A percentile compares a stretch with the other conserved stretches of the same genome.
Evolutionary conservation across 2,329 filamentous ascomycete genomes (phyloP).

Genomic region (Albifimbria verrucaria): DNA sequence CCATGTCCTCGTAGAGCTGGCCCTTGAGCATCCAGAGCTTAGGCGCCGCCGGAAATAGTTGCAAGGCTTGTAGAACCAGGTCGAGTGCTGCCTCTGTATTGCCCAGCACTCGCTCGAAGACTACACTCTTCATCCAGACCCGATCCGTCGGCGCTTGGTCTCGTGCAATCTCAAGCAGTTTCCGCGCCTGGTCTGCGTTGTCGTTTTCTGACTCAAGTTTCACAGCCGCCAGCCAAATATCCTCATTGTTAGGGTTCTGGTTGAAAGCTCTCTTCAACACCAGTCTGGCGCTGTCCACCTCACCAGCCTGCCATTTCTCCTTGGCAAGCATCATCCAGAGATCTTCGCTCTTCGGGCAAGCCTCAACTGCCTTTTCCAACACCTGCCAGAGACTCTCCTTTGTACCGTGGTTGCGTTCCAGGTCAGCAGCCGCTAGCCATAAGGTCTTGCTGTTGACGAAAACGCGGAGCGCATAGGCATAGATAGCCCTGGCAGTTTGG

Average conservation of each 20-base stretch:
- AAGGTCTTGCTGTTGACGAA: constrained; percentile 85
- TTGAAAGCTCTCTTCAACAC: constrained; percentile 89
- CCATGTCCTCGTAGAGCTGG: constrained; percentile 87
- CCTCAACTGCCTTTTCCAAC: constrained; percentile 89
- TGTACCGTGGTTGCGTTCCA: constrained; percentile 85
- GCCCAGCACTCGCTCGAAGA: constrained; percentile 83
- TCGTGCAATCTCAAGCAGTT: constrained; percentile 77
- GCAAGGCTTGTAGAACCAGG: constrained; percentile 80
- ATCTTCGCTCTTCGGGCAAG: constrained; percentile 85
- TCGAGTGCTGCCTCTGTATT: constrained; percentile 79
- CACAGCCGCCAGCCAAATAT: constrained; percentile 95
- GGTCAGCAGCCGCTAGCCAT: constrained; percentile 86
- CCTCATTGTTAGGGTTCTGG: constrained; percentile 93
- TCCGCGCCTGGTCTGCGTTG: constrained; percentile 76
- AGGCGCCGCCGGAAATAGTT: constrained; percentile 77
- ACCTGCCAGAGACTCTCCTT: constrained; percentile 80
- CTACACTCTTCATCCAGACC: constrained; percentile 94
- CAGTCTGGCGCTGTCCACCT: constrained; percentile 80
- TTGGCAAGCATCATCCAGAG: constrained; percentile 95
- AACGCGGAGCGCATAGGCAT: constrained; percentile 82
- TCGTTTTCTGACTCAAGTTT: constrained; percentile 92
- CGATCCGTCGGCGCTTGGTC: constrained; percentile 90
- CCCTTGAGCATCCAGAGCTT: constrained; percentile 99
- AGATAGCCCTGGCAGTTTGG: constrained; percentile 89
- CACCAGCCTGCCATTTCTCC: constrained; percentile 87